These are phyloP conservation scores for Solanum ahanhuiri DNA, from an alignment of 257 asterid genomes.

Conservation along the genomic window DNA sequence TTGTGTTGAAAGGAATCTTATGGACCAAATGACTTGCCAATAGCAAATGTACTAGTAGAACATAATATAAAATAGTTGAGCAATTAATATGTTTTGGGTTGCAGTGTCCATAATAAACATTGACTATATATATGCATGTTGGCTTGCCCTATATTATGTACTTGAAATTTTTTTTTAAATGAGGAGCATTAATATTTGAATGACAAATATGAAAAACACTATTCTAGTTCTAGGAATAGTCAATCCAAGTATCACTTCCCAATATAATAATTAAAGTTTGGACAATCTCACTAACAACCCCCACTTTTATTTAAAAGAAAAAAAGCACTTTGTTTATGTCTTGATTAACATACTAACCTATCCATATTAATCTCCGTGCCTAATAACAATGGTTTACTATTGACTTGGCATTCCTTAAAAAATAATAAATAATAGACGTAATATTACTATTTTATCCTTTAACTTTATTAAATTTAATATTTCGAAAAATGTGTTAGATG, in stretches of 20 bases:
- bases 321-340: neutral
- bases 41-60: neutral
- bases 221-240: neutral
- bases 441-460: too few species aligned
- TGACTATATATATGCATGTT: conserved; percentile 28
- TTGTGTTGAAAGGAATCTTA: neutral
- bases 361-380: neutral
- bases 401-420: neutral
- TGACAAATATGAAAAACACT: neutral
- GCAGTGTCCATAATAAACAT: conserved; percentile 10
- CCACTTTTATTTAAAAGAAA: neutral
- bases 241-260: neutral
- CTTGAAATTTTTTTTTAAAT: neutral
- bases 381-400: too few species aligned
- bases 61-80: neutral
- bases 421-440: too few species aligned
- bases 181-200: conserved; percentile 1
- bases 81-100: conserved; percentile 13
- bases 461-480: too few species aligned
- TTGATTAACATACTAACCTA: neutral
- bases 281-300: neutral
- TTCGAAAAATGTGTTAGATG: fast-evolving
- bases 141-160: conserved; percentile 16
- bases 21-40: neutral
- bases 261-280: neutral